These are phyloP conservation scores for Cladosporium sp. DNA, from an alignment of 2,329 filamentous ascomycete genomes.

Conservation along the genomic window DNA sequence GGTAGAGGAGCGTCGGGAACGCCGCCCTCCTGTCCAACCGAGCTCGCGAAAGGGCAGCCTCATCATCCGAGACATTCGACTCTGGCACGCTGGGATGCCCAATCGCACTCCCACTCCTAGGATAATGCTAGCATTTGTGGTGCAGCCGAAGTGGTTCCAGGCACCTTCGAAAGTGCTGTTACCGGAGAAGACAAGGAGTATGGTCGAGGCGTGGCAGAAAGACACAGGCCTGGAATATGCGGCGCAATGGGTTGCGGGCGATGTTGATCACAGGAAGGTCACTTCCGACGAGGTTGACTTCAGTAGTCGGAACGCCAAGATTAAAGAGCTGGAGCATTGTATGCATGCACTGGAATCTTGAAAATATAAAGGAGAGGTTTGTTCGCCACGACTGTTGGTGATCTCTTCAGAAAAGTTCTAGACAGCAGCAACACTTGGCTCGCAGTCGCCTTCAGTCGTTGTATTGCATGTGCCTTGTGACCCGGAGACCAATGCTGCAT, in stretches of 20 bases:
- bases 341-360: slow-evolving; percentile 3
- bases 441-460: too few relatives aligned
- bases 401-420: too few relatives aligned
- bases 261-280: slow-evolving; percentile 29
- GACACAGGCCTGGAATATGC: slow-evolving; percentile 27
- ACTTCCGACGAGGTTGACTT: slow-evolving; percentile 30
- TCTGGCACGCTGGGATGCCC: slow-evolving; percentile 67
- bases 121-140: slow-evolving; percentile 43
- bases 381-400: too few relatives aligned
- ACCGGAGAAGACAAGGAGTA: slow-evolving; percentile 23
- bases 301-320: slow-evolving; percentile 22
- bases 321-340: slow-evolving; percentile 25
- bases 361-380: too few relatives aligned
- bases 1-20: slow-evolving; percentile 29
- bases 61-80: slow-evolving; percentile 60
- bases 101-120: slow-evolving; percentile 49
- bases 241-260: slow-evolving; percentile 27
- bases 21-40: slow-evolving; percentile 54
- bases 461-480: too few relatives aligned
- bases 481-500: too few relatives aligned
- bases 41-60: slow-evolving; percentile 57
- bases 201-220: slow-evolving; percentile 25
- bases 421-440: not conserved
- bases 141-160: slow-evolving; percentile 53
- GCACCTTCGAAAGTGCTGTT: slow-evolving; percentile 28